Evolutionary conservation across 139 green algal species (phyloP), one percentile per base, ranked within the genome.

Genomic region (Haematococcus lacustris): DNA sequence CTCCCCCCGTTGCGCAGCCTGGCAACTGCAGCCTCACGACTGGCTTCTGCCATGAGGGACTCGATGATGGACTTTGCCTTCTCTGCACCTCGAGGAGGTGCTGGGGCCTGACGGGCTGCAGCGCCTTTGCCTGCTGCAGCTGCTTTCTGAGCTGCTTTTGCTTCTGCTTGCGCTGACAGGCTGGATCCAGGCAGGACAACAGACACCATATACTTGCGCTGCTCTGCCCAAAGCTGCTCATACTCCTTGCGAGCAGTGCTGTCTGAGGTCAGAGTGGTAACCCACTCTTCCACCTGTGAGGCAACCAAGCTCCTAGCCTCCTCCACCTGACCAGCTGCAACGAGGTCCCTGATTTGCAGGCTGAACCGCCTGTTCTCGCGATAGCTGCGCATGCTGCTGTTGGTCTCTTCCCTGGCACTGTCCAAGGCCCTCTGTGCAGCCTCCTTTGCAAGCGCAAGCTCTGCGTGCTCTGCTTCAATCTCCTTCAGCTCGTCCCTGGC

Each of bases 351-450:
- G 21, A 85, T 65, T 32, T 76, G 38, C 51, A 89, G 80, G 65
- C 68, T 77, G 40, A 86, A 82, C 40, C 78, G 77, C 53, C 84
- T 78, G 76, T 89, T 89, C n/a, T 83, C 80, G 17, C 84, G 76
- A 67, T 79, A 89, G 50, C 82, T 74, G 39, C 13, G 2, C 73
- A 81, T 80, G 71, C 66, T 75, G 13, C 62, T 74, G 66, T 85
- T 65, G 35, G 68, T 61, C 43, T 82, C 80, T 4, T 70, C 64
- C 2, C 64, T 37, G 2, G 64, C 21, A 7, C 37, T 32, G 33
- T 70, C 53, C 53, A 83, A 59, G 0, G 74, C 38, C 32, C 74
- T 70, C 28, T 78, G 68, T 0, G 68, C 51, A 30, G 75, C 71
- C 57, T 85, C 78, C 80, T 86, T 89, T 39, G 57, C 70, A 32